Evolutionary conservation across 768 basidiomycete species (phyloP).

Genomic region (Auriscalpium vulgare): DNA sequence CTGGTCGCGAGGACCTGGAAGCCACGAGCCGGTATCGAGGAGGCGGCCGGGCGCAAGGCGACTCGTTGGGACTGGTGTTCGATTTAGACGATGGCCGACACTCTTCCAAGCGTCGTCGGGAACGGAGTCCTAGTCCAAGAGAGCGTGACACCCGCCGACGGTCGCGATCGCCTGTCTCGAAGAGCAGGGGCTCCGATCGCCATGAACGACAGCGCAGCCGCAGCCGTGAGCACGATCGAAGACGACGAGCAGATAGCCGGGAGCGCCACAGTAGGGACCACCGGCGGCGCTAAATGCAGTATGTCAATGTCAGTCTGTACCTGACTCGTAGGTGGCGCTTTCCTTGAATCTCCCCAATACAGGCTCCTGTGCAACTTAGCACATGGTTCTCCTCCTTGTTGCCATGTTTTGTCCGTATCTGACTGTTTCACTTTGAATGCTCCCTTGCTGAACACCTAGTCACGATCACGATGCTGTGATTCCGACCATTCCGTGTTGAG

Average conservation of each 20-base stretch:
- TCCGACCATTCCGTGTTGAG: conserved; percentile 1
- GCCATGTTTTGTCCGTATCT: background rate
- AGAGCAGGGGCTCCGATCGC: conserved; percentile 21
- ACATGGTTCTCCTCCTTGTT: background rate
- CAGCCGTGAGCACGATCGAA: conserved; percentile 10
- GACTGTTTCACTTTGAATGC: too few species aligned
- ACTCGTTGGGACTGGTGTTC: conserved; percentile 76
- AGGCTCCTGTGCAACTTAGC: background rate
- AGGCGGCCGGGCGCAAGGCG: conserved; percentile 24
- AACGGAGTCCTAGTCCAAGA: conserved; percentile 42
- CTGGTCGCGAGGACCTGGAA: conserved; percentile 69
- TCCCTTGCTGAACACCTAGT: background rate
- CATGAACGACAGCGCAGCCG: conserved; percentile 1
- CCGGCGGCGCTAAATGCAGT: conserved; percentile 4
- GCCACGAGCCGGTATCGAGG: conserved; percentile 61
- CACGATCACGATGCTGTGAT: background rate
- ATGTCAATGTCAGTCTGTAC: background rate
- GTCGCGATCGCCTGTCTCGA: conserved; percentile 17
- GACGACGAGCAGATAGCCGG: background rate
- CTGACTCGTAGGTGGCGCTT: background rate
- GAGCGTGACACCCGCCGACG: conserved; percentile 18
- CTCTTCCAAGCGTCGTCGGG: conserved; percentile 24
- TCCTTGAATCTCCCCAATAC: background rate
- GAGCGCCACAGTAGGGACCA: conserved; percentile 5
- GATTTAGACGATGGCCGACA: conserved; percentile 41